Evolutionary conservation across 495 filamentous ascomycete genomes (phyloP), one percentile per base, ranked within the genome.

Genomic region (Copromyces sp.): DNA sequence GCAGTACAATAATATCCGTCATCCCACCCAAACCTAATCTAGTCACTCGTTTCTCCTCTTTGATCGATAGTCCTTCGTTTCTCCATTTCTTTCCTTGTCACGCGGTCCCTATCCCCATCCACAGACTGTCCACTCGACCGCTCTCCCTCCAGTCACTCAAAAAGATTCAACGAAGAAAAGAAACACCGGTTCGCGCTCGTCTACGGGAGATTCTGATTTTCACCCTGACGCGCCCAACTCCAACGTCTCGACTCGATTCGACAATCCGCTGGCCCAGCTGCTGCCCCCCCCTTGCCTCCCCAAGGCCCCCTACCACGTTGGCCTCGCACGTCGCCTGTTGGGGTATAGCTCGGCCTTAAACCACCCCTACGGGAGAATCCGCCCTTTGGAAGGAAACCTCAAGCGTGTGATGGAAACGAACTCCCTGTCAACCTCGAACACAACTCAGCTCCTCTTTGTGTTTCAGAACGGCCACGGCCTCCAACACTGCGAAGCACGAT

Each of bases 381-480:
- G 53, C 53, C 53, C 53, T 65, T 65, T 32, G 32, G 29, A 65
- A 65, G 47, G 39, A 29, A 59, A 59, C 24, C 47, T 59, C 47
- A 32, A 70, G 38, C 69, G 71, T 73, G 61, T 40, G 68, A 68
- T 69, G 71, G 47, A 72, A 75, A 77, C 77, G 76, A 77, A 75
- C 77, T 76, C 78, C 72, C 65, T 76, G 76, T 70, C 74, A 74
- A 75, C 70, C 75, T 78, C 80, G 73, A 82, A 79, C 77, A 73
- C 77, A 65, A 73, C 80, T 78, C 81, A 82, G 77, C 80, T 79
- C 77, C 80, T 81, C 80, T 69, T 71, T 74, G 77, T 83, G 82
- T 86, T 85, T 84, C 83, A 84, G 82, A 79, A 75, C 76, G 71
- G 75, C 79, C 77, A 76, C 80, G 70, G 77, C 77, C 73, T 78